Evolutionary conservation across 2,329 filamentous ascomycete genomes (phyloP).

Genomic region (Onygena corvina): DNA sequence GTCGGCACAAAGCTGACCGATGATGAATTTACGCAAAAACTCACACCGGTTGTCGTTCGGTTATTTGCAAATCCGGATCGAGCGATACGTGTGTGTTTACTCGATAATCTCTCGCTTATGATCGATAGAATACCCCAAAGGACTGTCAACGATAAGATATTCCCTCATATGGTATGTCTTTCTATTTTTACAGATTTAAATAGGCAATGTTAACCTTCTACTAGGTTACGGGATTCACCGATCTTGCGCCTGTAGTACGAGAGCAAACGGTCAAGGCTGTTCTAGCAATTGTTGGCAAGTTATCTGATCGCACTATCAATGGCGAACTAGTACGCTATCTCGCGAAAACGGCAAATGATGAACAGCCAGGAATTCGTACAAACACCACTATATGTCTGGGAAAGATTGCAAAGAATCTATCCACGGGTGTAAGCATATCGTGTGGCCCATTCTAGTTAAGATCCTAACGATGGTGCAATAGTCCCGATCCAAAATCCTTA

Average conservation of each 20-base stretch:
- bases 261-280: constrained; percentile 96
- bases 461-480: constrained; percentile 31
- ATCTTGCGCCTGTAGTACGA: constrained; percentile 76
- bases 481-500: constrained; percentile 76
- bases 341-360: constrained; percentile 92
- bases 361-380: constrained; percentile 90
- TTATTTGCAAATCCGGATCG: constrained; percentile 85
- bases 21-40: constrained; percentile 75
- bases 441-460: not conserved
- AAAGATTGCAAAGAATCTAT: constrained; percentile 85
- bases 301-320: constrained; percentile 86
- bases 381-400: constrained; percentile 97
- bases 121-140: constrained; percentile 82
- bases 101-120: constrained; percentile 82
- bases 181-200: constrained; percentile 20
- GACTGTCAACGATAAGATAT: constrained; percentile 90
- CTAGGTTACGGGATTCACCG: constrained; percentile 85
- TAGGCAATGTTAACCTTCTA: not conserved
- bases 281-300: constrained; percentile 70
- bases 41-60: constrained; percentile 76
- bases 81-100: constrained; percentile 75
- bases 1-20: constrained; percentile 75
- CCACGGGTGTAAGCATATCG: constrained; percentile 40
- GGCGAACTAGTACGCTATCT: constrained; percentile 82
- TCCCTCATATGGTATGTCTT: constrained; percentile 66